Conservation (phyloP, 2,329 filamentous ascomycete genomes). For the Venturia aucupariae region DNA sequence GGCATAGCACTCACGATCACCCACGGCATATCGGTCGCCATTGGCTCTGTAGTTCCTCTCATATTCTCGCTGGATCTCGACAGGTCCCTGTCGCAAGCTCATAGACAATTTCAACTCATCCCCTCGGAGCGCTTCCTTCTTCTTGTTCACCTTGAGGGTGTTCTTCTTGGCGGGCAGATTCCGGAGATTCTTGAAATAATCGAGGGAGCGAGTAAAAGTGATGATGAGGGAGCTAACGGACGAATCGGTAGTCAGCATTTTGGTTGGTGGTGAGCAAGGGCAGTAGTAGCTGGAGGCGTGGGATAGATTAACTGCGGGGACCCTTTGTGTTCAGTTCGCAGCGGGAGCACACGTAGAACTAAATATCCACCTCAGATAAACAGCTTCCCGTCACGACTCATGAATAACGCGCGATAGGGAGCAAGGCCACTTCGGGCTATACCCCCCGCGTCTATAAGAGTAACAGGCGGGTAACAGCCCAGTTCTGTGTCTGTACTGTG, state of each 20-base stretch:
- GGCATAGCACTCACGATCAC: slow-evolving; percentile 31
- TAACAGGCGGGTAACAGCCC: background rate
- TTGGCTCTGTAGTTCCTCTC: slow-evolving; percentile 28
- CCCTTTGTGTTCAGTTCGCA: slow-evolving; percentile 4
- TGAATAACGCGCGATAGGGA: background rate
- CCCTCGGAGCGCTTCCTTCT: slow-evolving; percentile 21
- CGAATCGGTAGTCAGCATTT: slow-evolving; percentile 11
- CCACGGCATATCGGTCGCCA: slow-evolving; percentile 33
- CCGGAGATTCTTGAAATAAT: slow-evolving; percentile 35
- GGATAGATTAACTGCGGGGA: slow-evolving; percentile 1
- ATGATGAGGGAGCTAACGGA: slow-evolving; percentile 35
- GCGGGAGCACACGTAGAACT: background rate
- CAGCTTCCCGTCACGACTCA: background rate
- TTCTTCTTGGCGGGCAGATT: slow-evolving; percentile 26
- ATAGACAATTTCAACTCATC: slow-evolving; percentile 32
- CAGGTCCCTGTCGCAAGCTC: slow-evolving; percentile 32
- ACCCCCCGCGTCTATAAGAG: background rate
- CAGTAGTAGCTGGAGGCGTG: background rate
- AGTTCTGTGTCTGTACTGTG: background rate
- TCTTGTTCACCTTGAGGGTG: slow-evolving; percentile 22
- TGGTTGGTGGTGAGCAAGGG: background rate
- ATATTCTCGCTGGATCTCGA: slow-evolving; percentile 36
- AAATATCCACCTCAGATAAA: slow-evolving; percentile 3
- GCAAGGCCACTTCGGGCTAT: background rate
- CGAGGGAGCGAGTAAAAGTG: slow-evolving; percentile 36